These are phyloP conservation scores for Quercus tomentella DNA, from an alignment of 331 rosid genomes.

Conservation along the genomic window DNA sequence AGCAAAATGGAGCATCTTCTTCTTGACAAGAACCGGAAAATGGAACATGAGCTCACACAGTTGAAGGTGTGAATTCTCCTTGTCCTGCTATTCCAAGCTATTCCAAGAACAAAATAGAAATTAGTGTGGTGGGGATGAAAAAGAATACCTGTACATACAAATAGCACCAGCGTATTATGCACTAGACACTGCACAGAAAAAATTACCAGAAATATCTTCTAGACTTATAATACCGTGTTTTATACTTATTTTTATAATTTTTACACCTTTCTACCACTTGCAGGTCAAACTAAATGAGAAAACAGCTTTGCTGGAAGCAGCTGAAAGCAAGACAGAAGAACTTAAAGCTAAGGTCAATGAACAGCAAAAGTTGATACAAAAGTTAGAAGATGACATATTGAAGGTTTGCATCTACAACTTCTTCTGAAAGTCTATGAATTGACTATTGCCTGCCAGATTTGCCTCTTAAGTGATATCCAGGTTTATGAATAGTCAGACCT, in stretches of 20 bases:
- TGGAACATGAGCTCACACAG: slow-evolving; percentile 95
- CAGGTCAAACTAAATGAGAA: slow-evolving; percentile 90
- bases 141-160: neutral
- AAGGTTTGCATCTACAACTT: slow-evolving; percentile 55
- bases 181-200: neutral
- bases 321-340: slow-evolving; percentile 64
- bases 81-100: neutral
- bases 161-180: neutral
- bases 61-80: slow-evolving; percentile 54
- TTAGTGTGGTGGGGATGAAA: neutral
- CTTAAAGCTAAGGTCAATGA: slow-evolving; percentile 65
- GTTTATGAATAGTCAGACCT: neutral
- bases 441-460: neutral
- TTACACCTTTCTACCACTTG: slow-evolving; percentile 23
- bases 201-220: neutral
- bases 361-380: slow-evolving; percentile 78
- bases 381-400: slow-evolving; percentile 94
- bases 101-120: neutral
- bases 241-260: neutral
- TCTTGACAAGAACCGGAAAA: slow-evolving; percentile 96
- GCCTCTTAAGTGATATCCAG: neutral
- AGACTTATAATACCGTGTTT: neutral
- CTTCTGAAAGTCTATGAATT: neutral
- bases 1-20: slow-evolving; percentile 99
- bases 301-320: slow-evolving; percentile 62